These are phyloP conservation scores for Alternaria panax DNA, from an alignment of 2,329 filamentous ascomycete species.

Conservation along the genomic window DNA sequence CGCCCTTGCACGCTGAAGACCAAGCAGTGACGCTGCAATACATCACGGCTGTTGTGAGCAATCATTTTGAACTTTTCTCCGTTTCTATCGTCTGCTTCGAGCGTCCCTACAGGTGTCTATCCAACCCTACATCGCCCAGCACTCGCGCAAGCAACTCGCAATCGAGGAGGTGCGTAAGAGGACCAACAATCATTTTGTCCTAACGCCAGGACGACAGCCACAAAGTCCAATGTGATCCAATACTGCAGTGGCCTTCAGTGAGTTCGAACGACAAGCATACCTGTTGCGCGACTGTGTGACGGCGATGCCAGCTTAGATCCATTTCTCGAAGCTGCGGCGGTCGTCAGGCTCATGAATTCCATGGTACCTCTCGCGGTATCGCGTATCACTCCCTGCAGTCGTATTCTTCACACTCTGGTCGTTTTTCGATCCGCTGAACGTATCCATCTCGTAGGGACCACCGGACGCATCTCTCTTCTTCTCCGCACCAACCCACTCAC, in stretches of 20 bases:
- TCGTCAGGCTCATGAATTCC: background rate
- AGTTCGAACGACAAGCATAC: background rate
- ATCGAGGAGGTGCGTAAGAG: background rate
- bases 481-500: constrained; percentile 11
- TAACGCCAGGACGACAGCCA: background rate
- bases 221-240: background rate
- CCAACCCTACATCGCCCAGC: background rate
- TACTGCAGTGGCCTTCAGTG: background rate
- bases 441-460: background rate
- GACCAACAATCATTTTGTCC: background rate
- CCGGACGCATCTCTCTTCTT: background rate
- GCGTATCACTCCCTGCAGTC: background rate
- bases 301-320: background rate
- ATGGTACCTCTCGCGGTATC: background rate
- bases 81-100: background rate
- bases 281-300: background rate
- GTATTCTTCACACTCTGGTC: background rate
- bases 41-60: background rate
- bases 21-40: background rate
- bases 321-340: constrained; percentile 2
- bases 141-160: background rate
- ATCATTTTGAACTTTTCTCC: background rate
- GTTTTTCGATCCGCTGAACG: background rate
- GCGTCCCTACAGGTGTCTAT: background rate
- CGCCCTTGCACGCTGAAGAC: background rate